Evolutionary conservation across 2,329 filamentous ascomycete species (phyloP), one percentile per base, ranked within the genome.

Genomic region (Leptographium galeiforme): DNA sequence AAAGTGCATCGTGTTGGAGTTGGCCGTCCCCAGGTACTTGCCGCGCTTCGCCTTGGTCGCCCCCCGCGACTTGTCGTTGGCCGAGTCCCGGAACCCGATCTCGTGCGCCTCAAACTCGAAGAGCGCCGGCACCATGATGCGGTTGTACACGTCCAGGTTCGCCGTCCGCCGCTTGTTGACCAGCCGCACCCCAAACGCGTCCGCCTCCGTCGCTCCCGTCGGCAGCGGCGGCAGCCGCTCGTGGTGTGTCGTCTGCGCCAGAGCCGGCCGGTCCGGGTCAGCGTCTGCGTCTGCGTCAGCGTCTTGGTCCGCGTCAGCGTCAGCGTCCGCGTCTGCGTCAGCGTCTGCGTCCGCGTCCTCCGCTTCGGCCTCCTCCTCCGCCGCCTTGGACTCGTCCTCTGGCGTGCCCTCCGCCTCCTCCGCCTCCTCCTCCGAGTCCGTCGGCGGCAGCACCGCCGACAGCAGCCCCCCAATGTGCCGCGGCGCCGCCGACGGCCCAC

Each of bases 11-110:
- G 70, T 72, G 54, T 72, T 73, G 46, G 72, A 74, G 61, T 79
- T 77, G 40, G 78, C 76, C 33, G 69, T 72, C 57, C 74, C 70
- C 48, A 78, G 67, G 59, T 73, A 80, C 61, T 72, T 75, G 60
- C 76, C 76, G 50, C 77, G 70, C 56, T 74, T 73, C 14, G 71
- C 70, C 58, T 70, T 71, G 38, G 72, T 78, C 48, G 76, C 75
- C 25, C 74, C 74, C 54, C 76, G 74, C 55, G 70, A 70, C 34
- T 73, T 71, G 58, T 78, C 75, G 55, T 81, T 81, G 56, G 72
- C 72, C 5, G 76, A 78, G 59, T 81, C 78, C 25, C 75, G 72
- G 62, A 79, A 81, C 14, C 78, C 78, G 56, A 82, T 81, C 60
- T 81, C 77, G 54, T 72, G 67, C 10, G 74, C 66, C 40, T 75